phyloP scores from a whole-genome alignment of 768 basidiomycete genomes.

The Chalciporus piperatus region DNA sequence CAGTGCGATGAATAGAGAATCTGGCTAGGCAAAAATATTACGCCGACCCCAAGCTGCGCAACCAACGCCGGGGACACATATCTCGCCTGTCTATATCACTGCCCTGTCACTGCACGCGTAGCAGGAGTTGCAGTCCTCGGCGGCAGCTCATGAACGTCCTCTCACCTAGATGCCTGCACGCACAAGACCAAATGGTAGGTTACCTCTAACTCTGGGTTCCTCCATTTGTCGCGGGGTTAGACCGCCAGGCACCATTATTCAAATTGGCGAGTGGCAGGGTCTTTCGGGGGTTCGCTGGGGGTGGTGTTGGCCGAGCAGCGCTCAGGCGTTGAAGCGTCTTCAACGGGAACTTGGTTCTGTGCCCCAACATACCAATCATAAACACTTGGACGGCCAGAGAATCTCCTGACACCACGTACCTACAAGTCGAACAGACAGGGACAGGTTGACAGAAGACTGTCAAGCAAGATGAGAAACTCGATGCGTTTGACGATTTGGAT shows the following conservation, averaged over 20 bases:
- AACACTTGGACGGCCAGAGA: background rate
- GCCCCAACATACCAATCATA: constrained; percentile 1
- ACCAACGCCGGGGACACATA: constrained; percentile 10
- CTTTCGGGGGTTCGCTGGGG: constrained; percentile 26
- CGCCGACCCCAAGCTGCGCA: constrained; percentile 21
- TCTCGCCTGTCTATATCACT: constrained; percentile 54
- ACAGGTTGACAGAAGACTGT: constrained; percentile 92
- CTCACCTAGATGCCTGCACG: background rate
- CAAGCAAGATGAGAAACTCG: constrained; percentile 10
- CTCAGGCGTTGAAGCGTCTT: constrained; percentile 85
- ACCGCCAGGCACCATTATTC: constrained; percentile 29
- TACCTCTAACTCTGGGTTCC: constrained; percentile 15
- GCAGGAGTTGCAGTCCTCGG: background rate
- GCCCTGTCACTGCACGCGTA: constrained; percentile 41
- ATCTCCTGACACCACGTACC: constrained; percentile 47
- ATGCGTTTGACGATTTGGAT: background rate
- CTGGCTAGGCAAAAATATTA: constrained; percentile 35
- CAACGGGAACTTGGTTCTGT: constrained; percentile 91
- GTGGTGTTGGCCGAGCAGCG: constrained; percentile 48
- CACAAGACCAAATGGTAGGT: background rate
- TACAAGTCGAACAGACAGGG: constrained; percentile 91
- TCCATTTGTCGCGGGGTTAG: constrained; percentile 15
- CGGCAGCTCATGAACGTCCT: background rate
- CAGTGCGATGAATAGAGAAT: background rate
- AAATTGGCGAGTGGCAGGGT: constrained; percentile 34